Evolutionary conservation across 2,329 filamentous ascomycete species (phyloP).

Genomic region (Colletotrichum eremochloae): DNA sequence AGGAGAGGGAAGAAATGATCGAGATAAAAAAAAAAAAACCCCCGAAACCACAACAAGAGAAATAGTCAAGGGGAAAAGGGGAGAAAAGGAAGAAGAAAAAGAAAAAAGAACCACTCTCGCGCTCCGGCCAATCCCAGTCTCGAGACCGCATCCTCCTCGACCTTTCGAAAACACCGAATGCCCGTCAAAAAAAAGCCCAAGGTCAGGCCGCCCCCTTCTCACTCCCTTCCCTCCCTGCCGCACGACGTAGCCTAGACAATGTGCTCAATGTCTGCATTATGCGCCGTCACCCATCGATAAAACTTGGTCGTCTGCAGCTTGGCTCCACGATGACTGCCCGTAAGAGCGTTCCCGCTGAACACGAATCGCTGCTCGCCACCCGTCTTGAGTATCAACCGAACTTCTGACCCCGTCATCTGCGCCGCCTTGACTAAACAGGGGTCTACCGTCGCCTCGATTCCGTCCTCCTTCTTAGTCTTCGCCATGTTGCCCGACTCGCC

Average conservation of each 20-base stretch:
- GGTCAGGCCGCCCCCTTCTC: background rate
- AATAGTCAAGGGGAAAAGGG: no score
- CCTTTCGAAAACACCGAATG: background rate
- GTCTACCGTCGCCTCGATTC: conserved; percentile 29
- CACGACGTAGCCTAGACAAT: background rate
- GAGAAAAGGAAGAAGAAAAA: no score
- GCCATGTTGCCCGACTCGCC: conserved; percentile 31
- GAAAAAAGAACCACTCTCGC: background rate
- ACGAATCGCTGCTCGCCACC: conserved; percentile 28
- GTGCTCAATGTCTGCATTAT: conserved; percentile 33
- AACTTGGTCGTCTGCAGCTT: conserved; percentile 36
- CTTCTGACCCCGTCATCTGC: conserved; percentile 20
- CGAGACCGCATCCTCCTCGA: background rate
- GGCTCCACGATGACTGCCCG: conserved; percentile 28
- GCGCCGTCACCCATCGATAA: conserved; percentile 32
- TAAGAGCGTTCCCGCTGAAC: conserved; percentile 22
- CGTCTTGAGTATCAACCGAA: conserved; percentile 27
- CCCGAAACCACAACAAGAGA: background rate
- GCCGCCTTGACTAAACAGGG: conserved; percentile 28
- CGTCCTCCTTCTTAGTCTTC: conserved; percentile 11
- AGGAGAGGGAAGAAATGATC: background rate
- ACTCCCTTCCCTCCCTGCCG: background rate
- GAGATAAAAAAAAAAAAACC: background rate
- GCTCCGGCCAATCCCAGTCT: no score
- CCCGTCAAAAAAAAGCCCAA: background rate